Evolutionary conservation across 2,329 filamentous ascomycete genomes (phyloP).

Genomic region (Beauveria caledonica): DNA sequence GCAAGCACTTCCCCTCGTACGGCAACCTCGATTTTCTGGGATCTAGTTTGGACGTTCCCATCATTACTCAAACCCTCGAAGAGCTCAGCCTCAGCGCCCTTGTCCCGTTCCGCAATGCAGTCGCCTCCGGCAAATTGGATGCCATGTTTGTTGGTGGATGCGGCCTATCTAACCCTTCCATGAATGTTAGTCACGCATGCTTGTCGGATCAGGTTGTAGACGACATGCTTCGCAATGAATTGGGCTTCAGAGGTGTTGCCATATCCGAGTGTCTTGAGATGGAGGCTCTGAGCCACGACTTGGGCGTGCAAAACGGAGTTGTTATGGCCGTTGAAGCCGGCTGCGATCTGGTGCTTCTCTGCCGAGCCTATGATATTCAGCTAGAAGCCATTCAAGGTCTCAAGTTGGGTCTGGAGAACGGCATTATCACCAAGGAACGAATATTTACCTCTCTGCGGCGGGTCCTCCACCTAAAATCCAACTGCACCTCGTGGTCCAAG

Average conservation of each 20-base stretch:
- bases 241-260: constrained; percentile 85
- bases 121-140: constrained; percentile 71
- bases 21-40: constrained; percentile 91
- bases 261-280: constrained; percentile 95
- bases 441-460: constrained; percentile 73
- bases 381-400: constrained; percentile 86
- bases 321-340: constrained; percentile 97
- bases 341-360: constrained; percentile 84
- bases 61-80: constrained; percentile 90
- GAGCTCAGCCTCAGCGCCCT: constrained; percentile 87
- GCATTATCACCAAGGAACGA: constrained; percentile 72
- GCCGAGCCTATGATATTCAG: constrained; percentile 79
- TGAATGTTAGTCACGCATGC: constrained; percentile 94
- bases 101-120: constrained; percentile 85
- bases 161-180: constrained; percentile 80
- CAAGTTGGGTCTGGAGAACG: constrained; percentile 82
- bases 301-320: constrained; percentile 92
- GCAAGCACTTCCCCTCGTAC: constrained; percentile 95
- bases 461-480: constrained; percentile 72
- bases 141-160: constrained; percentile 95
- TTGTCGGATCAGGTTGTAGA: constrained; percentile 90
- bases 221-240: constrained; percentile 76
- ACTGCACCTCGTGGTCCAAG: constrained; percentile 83
- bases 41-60: constrained; percentile 83
- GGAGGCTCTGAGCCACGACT: constrained; percentile 91